Evolutionary conservation across 179 eudicot genomes (phyloP), one percentile per base, ranked within the genome.

Genomic region (Drosera spatulata): DNA sequence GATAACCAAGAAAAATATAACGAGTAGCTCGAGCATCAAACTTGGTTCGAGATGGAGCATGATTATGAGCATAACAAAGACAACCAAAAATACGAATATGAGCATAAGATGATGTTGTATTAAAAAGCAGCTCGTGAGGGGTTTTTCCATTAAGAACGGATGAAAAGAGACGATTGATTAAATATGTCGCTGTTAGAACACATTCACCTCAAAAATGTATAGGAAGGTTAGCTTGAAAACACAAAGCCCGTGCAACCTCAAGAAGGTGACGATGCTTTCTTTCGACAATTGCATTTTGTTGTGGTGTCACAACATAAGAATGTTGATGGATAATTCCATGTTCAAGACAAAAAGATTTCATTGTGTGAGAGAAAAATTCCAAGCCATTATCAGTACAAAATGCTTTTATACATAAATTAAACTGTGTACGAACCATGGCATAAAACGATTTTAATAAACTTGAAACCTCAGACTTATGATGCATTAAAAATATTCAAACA

Each of bases 1-100:
- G 62, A 12, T 59, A 59, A 3, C 62, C 62, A 45, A 59, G 10
- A 8, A 59, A 59, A 7, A 59, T 5, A 13, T 12, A 45, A 2
- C 3, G 10, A 2, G n/a, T 9, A 2, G 50, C 49, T 2, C 62
- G 6, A 13, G 39, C 12, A 14, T 3, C 40, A 46, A 59, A 57
- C 5, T 57, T 57, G 1, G 41, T 39, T 0, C 2, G 0, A 13
- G 0, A 2, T 1, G 9, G n/a, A 3, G n/a, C 5, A 2, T 39
- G 2, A 6, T 4, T 11, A 9, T 45, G 11, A 3, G 47, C 46
- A 2, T 4, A 57, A 14, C 44, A 38, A 0, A 57, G 3, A 22
- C 60, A 57, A 3, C 46, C 60, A 41, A 57, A 57, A 0, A 39
- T 33, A 6, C 41, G 41, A 10, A 57, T 1, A 13, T 41, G 3